Percentiles rank a stretch among this genome's conserved stretches.
Conservation (phyloP, 306 rosid genomes). For the Geum urbanum region DNA sequence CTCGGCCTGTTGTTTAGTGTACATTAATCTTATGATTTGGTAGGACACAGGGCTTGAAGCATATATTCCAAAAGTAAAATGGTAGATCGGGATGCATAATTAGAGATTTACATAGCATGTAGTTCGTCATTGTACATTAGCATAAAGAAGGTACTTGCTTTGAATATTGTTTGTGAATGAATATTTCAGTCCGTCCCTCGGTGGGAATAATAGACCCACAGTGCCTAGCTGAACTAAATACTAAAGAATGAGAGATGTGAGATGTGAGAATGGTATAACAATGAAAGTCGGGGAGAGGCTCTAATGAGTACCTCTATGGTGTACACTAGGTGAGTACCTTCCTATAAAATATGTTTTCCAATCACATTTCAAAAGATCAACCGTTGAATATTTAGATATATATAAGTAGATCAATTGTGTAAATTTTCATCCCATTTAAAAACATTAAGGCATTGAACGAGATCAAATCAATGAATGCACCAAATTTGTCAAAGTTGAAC, state of each 20-base stretch:
- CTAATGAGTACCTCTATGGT: too few relatives aligned
- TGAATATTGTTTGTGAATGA: background rate
- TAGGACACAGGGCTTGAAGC: background rate
- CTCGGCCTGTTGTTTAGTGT: background rate
- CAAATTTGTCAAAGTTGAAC: too few relatives aligned
- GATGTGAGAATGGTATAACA: background rate
- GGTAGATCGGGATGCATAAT: background rate
- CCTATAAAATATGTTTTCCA: too few relatives aligned
- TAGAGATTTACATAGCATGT: background rate
- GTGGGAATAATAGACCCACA: background rate
- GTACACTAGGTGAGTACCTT: too few relatives aligned
- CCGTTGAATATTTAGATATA: too few relatives aligned
- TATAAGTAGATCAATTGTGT: too few relatives aligned
- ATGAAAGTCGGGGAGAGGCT: background rate
- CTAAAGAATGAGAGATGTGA: slow-evolving; percentile 4
- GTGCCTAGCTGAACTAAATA: background rate
- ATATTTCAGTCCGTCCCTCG: background rate
- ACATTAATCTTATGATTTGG: background rate
- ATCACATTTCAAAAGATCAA: too few relatives aligned
- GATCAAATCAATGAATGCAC: too few relatives aligned
- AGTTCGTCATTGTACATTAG: background rate
- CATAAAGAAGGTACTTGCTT: background rate
- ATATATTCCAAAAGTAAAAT: background rate
- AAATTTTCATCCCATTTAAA: too few relatives aligned
- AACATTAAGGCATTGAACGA: too few relatives aligned